These are phyloP conservation scores for Hemileccinum rubropunctum DNA, from an alignment of 768 basidiomycete species.

Conservation along the genomic window DNA sequence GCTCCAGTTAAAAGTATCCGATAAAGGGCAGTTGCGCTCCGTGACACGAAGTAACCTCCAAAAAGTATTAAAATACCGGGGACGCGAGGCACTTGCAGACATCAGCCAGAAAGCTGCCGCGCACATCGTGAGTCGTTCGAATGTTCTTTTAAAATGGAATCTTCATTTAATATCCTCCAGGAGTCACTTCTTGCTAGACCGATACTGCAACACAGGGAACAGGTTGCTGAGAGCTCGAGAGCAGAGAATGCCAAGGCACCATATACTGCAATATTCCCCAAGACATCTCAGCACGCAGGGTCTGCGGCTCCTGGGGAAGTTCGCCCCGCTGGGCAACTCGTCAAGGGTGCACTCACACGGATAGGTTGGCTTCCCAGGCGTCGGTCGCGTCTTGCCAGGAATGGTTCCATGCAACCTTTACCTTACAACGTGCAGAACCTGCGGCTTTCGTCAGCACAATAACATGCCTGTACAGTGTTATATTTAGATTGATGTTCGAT, in stretches of 20 bases:
- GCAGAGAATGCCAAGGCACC: constrained; percentile 25
- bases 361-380: constrained; percentile 23
- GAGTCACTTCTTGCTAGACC: constrained; percentile 69
- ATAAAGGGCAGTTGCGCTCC: constrained; percentile 49
- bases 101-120: constrained; percentile 56
- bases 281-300: constrained; percentile 42
- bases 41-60: constrained; percentile 74
- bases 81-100: constrained; percentile 41
- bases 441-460: constrained; percentile 17
- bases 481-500: background rate
- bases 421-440: constrained; percentile 21
- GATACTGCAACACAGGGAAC: constrained; percentile 44
- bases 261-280: constrained; percentile 24
- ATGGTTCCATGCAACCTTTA: constrained; percentile 7
- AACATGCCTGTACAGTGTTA: background rate
- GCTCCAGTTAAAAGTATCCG: constrained; percentile 35
- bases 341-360: constrained; percentile 50
- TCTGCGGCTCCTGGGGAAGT: constrained; percentile 57
- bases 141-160: background rate
- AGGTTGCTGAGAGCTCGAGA: constrained; percentile 35
- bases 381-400: constrained; percentile 12
- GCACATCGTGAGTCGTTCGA: constrained; percentile 56
- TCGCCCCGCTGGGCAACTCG: constrained; percentile 51
- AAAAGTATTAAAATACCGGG: constrained; percentile 65
- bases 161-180: constrained; percentile 34